These are phyloP conservation scores for Talaromyces stipitatus DNA, from an alignment of 495 filamentous ascomycete species.

Conservation along the genomic window DNA sequence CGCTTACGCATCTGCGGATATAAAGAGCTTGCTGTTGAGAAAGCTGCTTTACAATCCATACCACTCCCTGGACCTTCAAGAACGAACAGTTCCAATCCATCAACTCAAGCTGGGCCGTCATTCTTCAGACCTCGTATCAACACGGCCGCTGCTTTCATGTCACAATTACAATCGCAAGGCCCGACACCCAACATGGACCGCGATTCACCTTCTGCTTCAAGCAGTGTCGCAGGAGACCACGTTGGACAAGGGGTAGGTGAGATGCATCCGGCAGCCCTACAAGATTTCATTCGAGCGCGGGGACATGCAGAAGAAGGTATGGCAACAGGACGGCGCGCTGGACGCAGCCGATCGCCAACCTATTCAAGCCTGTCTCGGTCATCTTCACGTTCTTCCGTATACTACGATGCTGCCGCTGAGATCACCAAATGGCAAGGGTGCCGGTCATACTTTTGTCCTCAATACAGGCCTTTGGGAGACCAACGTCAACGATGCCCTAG, in stretches of 20 bases:
- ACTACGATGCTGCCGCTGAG: slow-evolving; percentile 32
- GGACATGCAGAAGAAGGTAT: slow-evolving; percentile 5
- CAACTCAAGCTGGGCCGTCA: slow-evolving; percentile 4
- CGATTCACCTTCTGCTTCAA: slow-evolving; percentile 23
- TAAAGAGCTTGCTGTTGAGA: slow-evolving; percentile 47
- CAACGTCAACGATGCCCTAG: slow-evolving; percentile 42
- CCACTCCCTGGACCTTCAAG: neutral
- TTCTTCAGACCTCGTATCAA: neutral
- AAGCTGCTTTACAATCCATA: slow-evolving; percentile 30
- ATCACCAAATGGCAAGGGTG: slow-evolving; percentile 47
- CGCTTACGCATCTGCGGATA: slow-evolving; percentile 54
- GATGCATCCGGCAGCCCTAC: slow-evolving; percentile 12
- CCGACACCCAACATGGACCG: neutral
- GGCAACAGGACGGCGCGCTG: slow-evolving; percentile 6
- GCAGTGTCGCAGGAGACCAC: slow-evolving; percentile 33
- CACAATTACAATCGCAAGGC: slow-evolving; percentile 3
- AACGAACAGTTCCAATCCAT: neutral
- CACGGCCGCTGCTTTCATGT: neutral
- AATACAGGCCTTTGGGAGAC: slow-evolving; percentile 41
- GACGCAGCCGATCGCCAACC: slow-evolving; percentile 27
- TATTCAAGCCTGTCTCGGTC: slow-evolving; percentile 35
- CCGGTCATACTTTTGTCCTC: slow-evolving; percentile 50
- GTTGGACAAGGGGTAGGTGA: slow-evolving; percentile 19
- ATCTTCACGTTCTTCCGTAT: slow-evolving; percentile 31
- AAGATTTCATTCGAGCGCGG: slow-evolving; percentile 8